Evolutionary conservation across 768 basidiomycete genomes (phyloP), one percentile per base, ranked within the genome.

Genomic region (Tricholoma sp.): DNA sequence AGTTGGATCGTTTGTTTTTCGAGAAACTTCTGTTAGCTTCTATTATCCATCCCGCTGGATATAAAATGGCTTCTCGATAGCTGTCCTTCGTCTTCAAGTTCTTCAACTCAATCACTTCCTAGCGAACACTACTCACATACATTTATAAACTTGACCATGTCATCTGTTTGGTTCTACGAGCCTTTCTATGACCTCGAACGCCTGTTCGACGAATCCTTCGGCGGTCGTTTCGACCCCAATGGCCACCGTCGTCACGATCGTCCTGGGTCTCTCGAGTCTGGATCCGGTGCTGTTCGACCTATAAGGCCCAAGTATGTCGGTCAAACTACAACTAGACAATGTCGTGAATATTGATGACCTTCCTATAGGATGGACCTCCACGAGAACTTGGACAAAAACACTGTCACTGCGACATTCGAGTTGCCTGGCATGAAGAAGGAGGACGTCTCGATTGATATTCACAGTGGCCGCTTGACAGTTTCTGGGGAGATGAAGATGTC

Each of bases 341-440:
- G 24, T 24, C 24, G 4, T 4, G 24, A 24, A 24, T 24, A 24
- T 24, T 24, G 24, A 24, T 24, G 24, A 4, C 24, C 4, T 24
- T 24, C 34, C 3, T 8, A n/a, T 20, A 68, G 81, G 60, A 76
- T 82, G 70, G 73, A 83, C 58, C 54, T 82, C 6, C 68, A 75
- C 54, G 78, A 80, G 59, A 70, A 74, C 50, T 58, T 67, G 11
- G 71, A 75, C 2, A 59, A 63, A 24, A 74, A 76, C 58, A 57
- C 59, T 24, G 72, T 81, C 20, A 78, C 75, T 4, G 80, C 78
- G 6, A 74, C 74, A 13, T 80, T 84, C 56, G 84, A 83, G 60
- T 66, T 81, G 0, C 82, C 83, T 6, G 81, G 82, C 4, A 63
- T 82, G 53, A 77, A 72, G 52, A 76, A 79, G 53, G 74, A 78